phyloP scores from a whole-genome alignment of 345 rosid species.

The Salix dunnii region DNA sequence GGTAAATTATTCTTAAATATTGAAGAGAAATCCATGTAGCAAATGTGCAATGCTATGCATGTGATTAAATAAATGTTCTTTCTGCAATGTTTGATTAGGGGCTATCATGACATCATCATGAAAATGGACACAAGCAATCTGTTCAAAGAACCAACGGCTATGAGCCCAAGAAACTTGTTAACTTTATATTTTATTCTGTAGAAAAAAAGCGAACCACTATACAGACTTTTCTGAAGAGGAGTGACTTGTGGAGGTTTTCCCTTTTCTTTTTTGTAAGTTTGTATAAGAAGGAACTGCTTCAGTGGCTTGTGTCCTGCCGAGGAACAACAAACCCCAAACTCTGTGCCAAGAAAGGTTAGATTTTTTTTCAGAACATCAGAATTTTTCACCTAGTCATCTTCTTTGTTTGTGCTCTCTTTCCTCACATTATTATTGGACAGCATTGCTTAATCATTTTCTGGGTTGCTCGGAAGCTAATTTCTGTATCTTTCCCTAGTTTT shows the following conservation, averaged over 20 bases:
- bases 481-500: too few relatives aligned
- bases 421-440: constrained; percentile 1
- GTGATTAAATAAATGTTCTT: background rate
- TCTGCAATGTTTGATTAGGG: background rate
- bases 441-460: background rate
- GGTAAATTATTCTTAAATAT: background rate
- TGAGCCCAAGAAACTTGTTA: constrained; percentile 4
- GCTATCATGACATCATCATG: background rate
- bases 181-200: too few relatives aligned
- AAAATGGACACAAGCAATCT: constrained; percentile 1
- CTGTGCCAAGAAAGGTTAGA: constrained; percentile 20
- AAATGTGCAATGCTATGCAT: background rate
- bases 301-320: constrained; percentile 4
- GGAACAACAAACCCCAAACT: constrained; percentile 3
- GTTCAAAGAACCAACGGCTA: constrained; percentile 37
- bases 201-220: too few relatives aligned
- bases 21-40: background rate
- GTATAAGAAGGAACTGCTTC: constrained; percentile 11
- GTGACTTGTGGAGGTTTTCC: background rate
- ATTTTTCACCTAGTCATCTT: background rate
- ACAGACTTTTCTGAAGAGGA: background rate
- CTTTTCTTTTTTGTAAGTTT: background rate
- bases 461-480: too few relatives aligned
- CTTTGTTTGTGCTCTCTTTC: background rate
- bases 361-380: background rate